These are phyloP conservation scores for Saccharomyces hybrid DNA, from an alignment of 1,139 yeast genomes.

Conservation along the genomic window DNA sequence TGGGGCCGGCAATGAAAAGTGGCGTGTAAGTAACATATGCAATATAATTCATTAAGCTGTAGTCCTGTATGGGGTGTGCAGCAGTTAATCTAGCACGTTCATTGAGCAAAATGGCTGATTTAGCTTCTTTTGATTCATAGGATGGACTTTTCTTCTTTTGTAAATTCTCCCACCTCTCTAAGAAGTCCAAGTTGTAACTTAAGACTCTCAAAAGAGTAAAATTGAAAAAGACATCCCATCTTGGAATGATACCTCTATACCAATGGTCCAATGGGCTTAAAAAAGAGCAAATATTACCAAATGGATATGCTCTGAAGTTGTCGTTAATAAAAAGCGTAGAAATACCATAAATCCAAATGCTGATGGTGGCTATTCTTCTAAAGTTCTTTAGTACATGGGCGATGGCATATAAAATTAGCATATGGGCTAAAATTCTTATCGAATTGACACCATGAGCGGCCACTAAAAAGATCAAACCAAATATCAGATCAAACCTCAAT, in stretches of 20 bases:
- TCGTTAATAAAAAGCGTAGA: conserved; percentile 73
- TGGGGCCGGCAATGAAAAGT: conserved; percentile 88
- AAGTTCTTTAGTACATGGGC: conserved; percentile 37
- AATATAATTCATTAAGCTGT: conserved; percentile 54
- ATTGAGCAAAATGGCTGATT: conserved; percentile 31
- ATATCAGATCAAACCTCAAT: conserved; percentile 53
- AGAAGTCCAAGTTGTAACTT: conserved; percentile 72
- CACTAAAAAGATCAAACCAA: conserved; percentile 60
- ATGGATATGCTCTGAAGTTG: conserved; percentile 46
- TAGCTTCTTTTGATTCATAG: conserved; percentile 15
- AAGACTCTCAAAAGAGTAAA: conserved; percentile 78
- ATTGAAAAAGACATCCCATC: conserved; percentile 96
- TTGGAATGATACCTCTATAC: conserved; percentile 63
- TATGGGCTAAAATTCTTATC: conserved; percentile 52
- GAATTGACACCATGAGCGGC: conserved; percentile 76
- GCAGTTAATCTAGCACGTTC: conserved; percentile 66
- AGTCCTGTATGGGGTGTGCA: conserved; percentile 53
- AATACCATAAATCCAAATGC: conserved; percentile 73
- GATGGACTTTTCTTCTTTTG: conserved; percentile 7
- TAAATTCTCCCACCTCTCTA: conserved; percentile 39
- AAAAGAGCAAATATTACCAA: conserved; percentile 36
- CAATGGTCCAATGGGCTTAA: conserved; percentile 48
- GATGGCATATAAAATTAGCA: conserved; percentile 47
- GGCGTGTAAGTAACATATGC: conserved; percentile 83
- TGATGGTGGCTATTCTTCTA: conserved; percentile 26